A percentile compares a stretch with the other conserved stretches of the same genome.
These are phyloP conservation scores for Astrephomene gubernaculifera DNA, from an alignment of 139 green algal species.

Conservation along the genomic window DNA sequence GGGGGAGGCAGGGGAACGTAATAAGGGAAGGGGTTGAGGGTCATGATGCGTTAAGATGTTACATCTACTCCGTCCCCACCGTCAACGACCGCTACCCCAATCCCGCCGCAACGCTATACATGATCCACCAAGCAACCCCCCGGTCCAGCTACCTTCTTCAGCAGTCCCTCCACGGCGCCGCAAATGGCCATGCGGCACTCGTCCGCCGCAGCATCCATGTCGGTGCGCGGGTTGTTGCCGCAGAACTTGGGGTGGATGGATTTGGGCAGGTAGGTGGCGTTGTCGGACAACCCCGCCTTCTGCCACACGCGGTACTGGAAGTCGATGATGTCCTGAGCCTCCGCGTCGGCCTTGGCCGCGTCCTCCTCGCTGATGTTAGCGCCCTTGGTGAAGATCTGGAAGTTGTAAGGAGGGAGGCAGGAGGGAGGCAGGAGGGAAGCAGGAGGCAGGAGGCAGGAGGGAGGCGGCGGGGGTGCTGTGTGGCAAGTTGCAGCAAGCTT, in stretches of 20 bases:
- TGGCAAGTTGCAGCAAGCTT: too few species aligned
- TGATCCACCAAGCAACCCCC: too few species aligned
- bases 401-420: background rate
- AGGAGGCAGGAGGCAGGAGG: background rate
- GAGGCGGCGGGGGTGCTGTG: too few species aligned
- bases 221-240: slow-evolving; percentile 56
- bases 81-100: background rate
- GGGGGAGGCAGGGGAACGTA: background rate
- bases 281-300: slow-evolving; percentile 51
- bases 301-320: slow-evolving; percentile 37
- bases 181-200: slow-evolving; percentile 86
- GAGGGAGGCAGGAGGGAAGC: background rate
- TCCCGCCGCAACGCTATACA: too few species aligned
- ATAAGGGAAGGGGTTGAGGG: background rate
- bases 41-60: background rate
- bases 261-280: slow-evolving; percentile 61
- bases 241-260: slow-evolving; percentile 65
- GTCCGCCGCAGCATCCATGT: slow-evolving; percentile 69
- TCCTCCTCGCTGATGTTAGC: background rate
- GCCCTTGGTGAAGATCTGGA: slow-evolving; percentile 27
- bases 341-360: background rate
- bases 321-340: slow-evolving; percentile 38
- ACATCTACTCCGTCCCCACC: background rate
- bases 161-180: slow-evolving; percentile 48
- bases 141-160: slow-evolving; percentile 45